Evolutionary conservation across 306 rosid species (phyloP).

Genomic region (Cucurbita moschata): DNA sequence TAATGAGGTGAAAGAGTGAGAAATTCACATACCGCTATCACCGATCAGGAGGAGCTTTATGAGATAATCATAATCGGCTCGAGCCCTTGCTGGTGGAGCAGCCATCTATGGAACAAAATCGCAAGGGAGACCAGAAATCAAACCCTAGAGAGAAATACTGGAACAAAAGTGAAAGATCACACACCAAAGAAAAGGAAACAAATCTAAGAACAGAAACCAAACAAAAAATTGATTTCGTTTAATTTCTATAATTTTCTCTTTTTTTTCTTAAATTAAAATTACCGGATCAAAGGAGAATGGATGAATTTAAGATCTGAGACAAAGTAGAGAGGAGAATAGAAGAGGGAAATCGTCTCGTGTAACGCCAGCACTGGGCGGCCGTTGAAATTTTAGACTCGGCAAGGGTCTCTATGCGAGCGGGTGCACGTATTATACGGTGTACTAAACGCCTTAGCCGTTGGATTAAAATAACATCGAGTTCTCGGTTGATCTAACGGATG

Average conservation of each 20-base stretch:
- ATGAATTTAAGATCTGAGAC: neutral
- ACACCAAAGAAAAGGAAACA: neutral
- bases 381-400: constrained; percentile 20
- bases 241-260: neutral
- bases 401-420: neutral
- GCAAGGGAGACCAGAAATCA: neutral
- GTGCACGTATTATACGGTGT: neutral
- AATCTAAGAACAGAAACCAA: neutral
- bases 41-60: constrained; percentile 13
- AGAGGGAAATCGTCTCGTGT: constrained; percentile 6
- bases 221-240: neutral
- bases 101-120: constrained; percentile 19
- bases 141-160: constrained; percentile 12
- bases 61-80: constrained; percentile 13
- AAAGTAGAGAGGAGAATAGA: neutral
- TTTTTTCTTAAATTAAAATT: neutral
- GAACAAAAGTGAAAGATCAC: neutral
- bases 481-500: neutral
- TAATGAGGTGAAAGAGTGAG: neutral
- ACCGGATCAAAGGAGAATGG: constrained; percentile 1
- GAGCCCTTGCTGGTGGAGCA: constrained; percentile 19
- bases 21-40: constrained; percentile 8
- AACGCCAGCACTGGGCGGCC: constrained; percentile 44
- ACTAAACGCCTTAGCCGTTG: neutral
- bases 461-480: neutral